Evolutionary conservation across 768 basidiomycete species (phyloP), one percentile per base, ranked within the genome.

Genomic region (Nevesoporus exiguus): DNA sequence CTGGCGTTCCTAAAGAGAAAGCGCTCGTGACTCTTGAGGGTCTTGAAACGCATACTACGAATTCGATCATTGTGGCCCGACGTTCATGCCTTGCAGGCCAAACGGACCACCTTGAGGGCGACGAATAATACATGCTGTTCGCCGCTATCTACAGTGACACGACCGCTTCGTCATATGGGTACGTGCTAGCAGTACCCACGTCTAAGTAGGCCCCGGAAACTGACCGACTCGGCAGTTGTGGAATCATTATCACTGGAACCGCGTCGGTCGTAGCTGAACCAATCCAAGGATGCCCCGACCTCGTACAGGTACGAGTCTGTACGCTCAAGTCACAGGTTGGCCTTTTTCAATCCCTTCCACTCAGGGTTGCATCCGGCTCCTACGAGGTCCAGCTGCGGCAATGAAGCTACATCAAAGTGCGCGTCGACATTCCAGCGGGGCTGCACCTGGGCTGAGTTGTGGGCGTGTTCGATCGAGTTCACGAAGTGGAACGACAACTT

Each of bases 91-190:
- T 37, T 47, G n/a, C 57, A 84, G 79, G 80, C 77, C 10, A 70
- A 73, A 44, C 78, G 78, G 17, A 72, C 68, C 44, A 81, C n/a
- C n/a, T n/a, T n/a, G n/a, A 77, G 49, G 78, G 76, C 21, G 69
- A 71, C n/a, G 84, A 80, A 6, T 77, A 71, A 36, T 69, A 69
- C 14, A 71, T 84, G 54, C 71, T 75, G 14, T 88, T 86, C 60
- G 85, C 87, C 66, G 86, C 79, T 1, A 74, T 88, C 47, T 77
- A 78, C 9, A 74, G 73, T 22, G 79, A 81, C 9, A 73, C 78
- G n/a, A 76, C 85, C 49, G 86, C n/a, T n/a, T n/a, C n/a, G 84
- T 1, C 61, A 88, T 24, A 74, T 88, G n/a, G n/a, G n/a, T n/a
- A n/a, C 48, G 78, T 87, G 86, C 84, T 63, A 71, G 83, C 72